Conservation (phyloP, 2,329 filamentous ascomycete species). For the Fusarium camptoceras region DNA sequence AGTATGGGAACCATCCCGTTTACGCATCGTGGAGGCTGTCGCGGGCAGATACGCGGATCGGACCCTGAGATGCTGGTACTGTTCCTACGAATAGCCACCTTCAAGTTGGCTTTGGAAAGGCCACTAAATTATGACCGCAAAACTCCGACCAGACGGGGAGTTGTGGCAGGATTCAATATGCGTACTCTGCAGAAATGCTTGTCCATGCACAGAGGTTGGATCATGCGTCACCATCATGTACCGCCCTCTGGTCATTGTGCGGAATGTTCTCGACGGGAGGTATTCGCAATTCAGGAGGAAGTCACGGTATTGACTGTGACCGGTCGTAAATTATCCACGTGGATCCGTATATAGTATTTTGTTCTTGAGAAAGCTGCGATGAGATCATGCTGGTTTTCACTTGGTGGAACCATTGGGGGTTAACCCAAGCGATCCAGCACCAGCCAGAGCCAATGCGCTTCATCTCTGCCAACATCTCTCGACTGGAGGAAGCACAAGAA, state of each 20-base stretch:
- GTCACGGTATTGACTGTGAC: constrained; percentile 9
- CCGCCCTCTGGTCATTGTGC: neutral
- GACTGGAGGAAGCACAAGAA: constrained; percentile 18
- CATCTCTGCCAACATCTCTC: constrained; percentile 29
- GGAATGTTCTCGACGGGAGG: constrained; percentile 2
- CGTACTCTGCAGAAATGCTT: neutral
- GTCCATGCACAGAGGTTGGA: neutral
- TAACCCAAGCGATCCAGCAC: constrained; percentile 38
- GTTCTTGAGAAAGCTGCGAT: constrained; percentile 31
- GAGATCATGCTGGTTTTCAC: constrained; percentile 28
- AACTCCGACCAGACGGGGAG: neutral
- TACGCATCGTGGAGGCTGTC: neutral
- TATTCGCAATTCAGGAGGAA: constrained; percentile 24
- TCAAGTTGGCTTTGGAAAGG: neutral
- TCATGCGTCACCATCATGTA: constrained; percentile 1
- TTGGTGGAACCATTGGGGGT: constrained; percentile 40
- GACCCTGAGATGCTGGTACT: neutral
- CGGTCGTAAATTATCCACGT: constrained; percentile 53
- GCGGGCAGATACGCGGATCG: neutral
- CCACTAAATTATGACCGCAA: constrained; percentile 15
- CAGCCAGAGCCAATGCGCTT: constrained; percentile 33
- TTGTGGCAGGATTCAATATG: neutral
- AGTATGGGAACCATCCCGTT: neutral
- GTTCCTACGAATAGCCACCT: neutral
- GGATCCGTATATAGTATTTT: constrained; percentile 54